Evolutionary conservation across 2,329 filamentous ascomycete genomes (phyloP).

Genomic region (Colletotrichum sidae): DNA sequence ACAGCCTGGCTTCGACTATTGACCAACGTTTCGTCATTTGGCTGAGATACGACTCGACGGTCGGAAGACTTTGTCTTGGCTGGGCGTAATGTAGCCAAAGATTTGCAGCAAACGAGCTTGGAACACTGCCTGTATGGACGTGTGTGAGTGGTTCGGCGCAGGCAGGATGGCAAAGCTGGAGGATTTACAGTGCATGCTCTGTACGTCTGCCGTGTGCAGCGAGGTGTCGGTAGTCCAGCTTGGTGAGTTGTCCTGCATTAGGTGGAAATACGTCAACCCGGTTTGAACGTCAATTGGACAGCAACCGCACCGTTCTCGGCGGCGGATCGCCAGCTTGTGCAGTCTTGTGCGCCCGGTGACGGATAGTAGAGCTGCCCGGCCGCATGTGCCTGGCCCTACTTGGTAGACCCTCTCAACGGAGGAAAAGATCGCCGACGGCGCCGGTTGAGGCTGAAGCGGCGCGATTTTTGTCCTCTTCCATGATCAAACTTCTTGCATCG

Average conservation of each 20-base stretch:
- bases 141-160: background rate
- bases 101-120: slow-evolving; percentile 5
- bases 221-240: slow-evolving; percentile 12
- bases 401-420: background rate
- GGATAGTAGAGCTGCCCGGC: slow-evolving; percentile 15
- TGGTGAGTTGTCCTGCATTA: slow-evolving; percentile 10
- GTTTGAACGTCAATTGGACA: slow-evolving; percentile 12
- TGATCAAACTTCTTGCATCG: slow-evolving; percentile 9
- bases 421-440: slow-evolving; percentile 7
- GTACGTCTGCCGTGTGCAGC: background rate
- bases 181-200: slow-evolving; percentile 16
- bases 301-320: background rate
- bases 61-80: slow-evolving; percentile 23
- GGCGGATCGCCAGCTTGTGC: slow-evolving; percentile 7
- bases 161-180: background rate
- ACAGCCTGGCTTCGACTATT: background rate
- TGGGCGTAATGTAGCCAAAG: slow-evolving; percentile 19
- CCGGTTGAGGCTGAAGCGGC: slow-evolving; percentile 23
- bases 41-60: background rate
- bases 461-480: slow-evolving; percentile 8
- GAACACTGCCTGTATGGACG: slow-evolving; percentile 5
- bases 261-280: slow-evolving; percentile 14
- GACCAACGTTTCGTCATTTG: slow-evolving; percentile 16
- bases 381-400: slow-evolving; percentile 2
- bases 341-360: slow-evolving; percentile 13